These are phyloP conservation scores for Termitomyces titanicus DNA, from an alignment of 768 basidiomycete species.

Conservation along the genomic window DNA sequence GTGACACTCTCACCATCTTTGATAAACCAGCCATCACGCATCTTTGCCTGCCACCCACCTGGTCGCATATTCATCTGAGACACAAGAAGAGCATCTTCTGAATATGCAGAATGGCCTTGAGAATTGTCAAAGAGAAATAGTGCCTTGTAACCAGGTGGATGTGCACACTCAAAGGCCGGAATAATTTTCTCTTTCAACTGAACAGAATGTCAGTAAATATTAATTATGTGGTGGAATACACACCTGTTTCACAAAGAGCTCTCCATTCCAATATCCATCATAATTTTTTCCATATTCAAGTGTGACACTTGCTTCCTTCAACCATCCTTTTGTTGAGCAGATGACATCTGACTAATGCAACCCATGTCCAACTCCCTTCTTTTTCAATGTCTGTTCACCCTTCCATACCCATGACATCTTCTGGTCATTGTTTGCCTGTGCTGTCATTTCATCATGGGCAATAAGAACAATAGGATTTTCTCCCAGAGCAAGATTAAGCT, in stretches of 20 bases:
- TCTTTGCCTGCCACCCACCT: neutral
- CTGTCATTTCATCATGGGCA: constrained; percentile 38
- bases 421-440: constrained; percentile 30
- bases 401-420: neutral
- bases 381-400: constrained; percentile 5
- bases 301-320: too few relatives aligned
- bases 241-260: too few relatives aligned
- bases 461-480: constrained; percentile 23
- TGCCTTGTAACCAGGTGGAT: constrained; percentile 2
- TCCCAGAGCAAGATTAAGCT: constrained; percentile 11
- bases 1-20: neutral
- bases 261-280: too few relatives aligned
- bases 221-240: too few relatives aligned
- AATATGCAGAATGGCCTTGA: constrained; percentile 3
- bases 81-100: constrained; percentile 1
- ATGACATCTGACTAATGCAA: too few relatives aligned
- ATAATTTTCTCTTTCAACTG: too few relatives aligned
- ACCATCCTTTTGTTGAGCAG: too few relatives aligned
- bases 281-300: too few relatives aligned
- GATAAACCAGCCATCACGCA: too few relatives aligned
- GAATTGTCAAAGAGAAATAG: constrained; percentile 1
- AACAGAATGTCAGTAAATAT: too few relatives aligned
- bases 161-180: neutral
- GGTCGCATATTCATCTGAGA: constrained; percentile 5
- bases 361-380: constrained; percentile 1